Base-by-base conservation (phyloP, 441 rosid genomes). In the Hypseocharis bilobata region DNA sequence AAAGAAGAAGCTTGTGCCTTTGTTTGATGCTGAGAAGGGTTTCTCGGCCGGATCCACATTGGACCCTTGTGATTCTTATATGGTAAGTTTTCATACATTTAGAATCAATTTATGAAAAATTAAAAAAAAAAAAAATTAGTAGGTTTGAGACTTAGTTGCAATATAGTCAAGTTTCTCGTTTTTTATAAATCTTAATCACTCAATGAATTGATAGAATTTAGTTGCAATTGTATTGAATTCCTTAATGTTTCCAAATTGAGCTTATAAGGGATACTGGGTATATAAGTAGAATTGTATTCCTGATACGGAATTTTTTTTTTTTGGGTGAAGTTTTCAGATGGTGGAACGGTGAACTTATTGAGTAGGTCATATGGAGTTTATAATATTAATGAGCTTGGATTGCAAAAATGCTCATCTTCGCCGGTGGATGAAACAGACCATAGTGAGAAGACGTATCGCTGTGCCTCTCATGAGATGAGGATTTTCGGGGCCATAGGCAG, bases 301-400 rank as follows among this genome's bases (percentile, higher is more conserved):
- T 70, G 25, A 65, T 38, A 2, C 67, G 5, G 29, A 47, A 49
- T 27, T 34, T 42, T 32, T 1, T 59, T 76, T 55, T 63, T 64
- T 22, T n/a, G 36, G 70, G 58, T 70, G 77, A 80, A 92, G 98
- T 76, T 89, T 36, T 82, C 96, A 29, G 98, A 85, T 82, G 84
- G 91, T 49, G 98, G 96, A 69, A 81, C 96, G 26, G 93, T 92
- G 32, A 92, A 89, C 77, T 83, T 89, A 54, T 70, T 88, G 54
- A 89, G 96, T 81, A 85, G 94, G 83, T 92, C 98, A 17, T 84
- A 85, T 76, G 98, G 98, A 69, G 84, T 85, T 65, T 92, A 92
- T 77, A 89, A 89, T 70, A 81, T 92, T 29, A 89, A 89, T 47
- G 92, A 92, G 83, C 89, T 89, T 13, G 98, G 98, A 40, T 75